phyloP scores from a whole-genome alignment of 805 yeast genomes.

The Saccharomycopsis oosterbeekiorum region DNA sequence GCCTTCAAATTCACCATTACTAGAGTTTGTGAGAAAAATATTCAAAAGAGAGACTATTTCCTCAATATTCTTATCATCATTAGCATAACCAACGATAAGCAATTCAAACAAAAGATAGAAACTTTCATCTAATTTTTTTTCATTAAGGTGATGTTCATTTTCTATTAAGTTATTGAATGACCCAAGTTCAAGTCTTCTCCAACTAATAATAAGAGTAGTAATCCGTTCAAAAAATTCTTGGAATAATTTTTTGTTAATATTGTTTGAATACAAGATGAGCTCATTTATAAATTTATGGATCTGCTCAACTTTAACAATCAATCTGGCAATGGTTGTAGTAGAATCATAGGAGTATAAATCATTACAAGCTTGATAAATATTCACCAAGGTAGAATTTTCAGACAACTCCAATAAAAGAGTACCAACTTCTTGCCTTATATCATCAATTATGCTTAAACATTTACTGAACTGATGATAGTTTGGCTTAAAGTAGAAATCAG shows the following conservation, averaged over 20 bases:
- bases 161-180: conserved; percentile 75
- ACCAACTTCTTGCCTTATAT: conserved; percentile 35
- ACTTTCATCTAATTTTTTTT: conserved; percentile 60
- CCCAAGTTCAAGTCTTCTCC: conserved; percentile 83
- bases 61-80: conserved; percentile 27
- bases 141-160: conserved; percentile 45
- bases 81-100: conserved; percentile 42
- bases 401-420: conserved; percentile 69
- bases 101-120: conserved; percentile 88
- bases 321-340: conserved; percentile 63
- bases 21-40: conserved; percentile 63
- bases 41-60: conserved; percentile 49
- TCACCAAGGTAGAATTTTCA: conserved; percentile 82
- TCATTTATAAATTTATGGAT: conserved; percentile 73
- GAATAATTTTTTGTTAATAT: conserved; percentile 67
- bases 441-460: conserved; percentile 43
- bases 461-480: conserved; percentile 28
- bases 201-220: conserved; percentile 64
- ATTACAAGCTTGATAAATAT: conserved; percentile 48
- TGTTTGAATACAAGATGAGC: conserved; percentile 71
- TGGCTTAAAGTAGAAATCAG: conserved; percentile 23
- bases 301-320: conserved; percentile 77
- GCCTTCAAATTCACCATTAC: conserved; percentile 60
- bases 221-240: conserved; percentile 43
- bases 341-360: conserved; percentile 60